Evolutionary conservation across 2,329 filamentous ascomycete genomes (phyloP), one percentile per base, ranked within the genome.

Genomic region (Geosmithia putterillii): DNA sequence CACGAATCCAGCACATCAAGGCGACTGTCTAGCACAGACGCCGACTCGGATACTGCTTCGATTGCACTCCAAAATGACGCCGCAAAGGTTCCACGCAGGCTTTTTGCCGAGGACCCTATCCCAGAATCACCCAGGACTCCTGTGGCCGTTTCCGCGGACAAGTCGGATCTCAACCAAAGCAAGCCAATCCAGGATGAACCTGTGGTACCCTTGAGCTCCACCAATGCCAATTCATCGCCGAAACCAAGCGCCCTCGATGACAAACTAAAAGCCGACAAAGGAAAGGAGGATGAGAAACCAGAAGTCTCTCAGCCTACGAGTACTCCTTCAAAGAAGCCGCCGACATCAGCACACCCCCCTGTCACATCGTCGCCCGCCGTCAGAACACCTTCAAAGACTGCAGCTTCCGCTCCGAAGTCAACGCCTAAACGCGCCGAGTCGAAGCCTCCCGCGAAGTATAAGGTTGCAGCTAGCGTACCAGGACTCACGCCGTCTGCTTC

Each of bases 161-260:
- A 57, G 40, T 63, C 61, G 4, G 62, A 58, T 46, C 48, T 55
- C 41, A 67, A 63, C 37, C 60, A 62, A 3, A 64, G 66, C 50
- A 67, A 69, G 51, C 49, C 59, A 20, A 51, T 57, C n/a, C 63
- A 63, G 21, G 53, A 62, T 43, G 63, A 69, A 46, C 58, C 63
- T 12, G 28, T 32, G 6, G 28, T 14, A 4, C 28, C 28, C 28
- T 32, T 32, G 28, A 12, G 28, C 15, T 9, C 28, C 15, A 32
- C 28, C 10, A 32, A 32, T 32, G 28, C 28, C 28, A 32, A 32
- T 32, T 32, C 28, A 32, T 14, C 28, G 5, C 28, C 28, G 28
- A 32, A 32, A 14, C 28, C 28, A 32, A 32, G 28, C 15, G 28
- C 10, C 28, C 28, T 7, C 28, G 28, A 32, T 9, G 15, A 14